These are phyloP conservation scores for Saccharomycopsis vini DNA, from an alignment of 805 yeast genomes.

Conservation along the genomic window DNA sequence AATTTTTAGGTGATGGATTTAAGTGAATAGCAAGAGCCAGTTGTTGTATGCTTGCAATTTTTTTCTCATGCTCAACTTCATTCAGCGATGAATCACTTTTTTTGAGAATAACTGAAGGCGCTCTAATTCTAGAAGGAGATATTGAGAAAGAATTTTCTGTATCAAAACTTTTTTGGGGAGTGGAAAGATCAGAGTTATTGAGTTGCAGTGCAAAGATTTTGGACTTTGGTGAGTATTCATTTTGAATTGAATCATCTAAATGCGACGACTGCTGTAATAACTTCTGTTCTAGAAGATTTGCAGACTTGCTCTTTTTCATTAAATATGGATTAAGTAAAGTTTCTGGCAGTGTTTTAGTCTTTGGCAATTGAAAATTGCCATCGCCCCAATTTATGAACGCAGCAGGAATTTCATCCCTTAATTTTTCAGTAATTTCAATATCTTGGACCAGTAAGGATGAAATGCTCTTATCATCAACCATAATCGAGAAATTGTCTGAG, in stretches of 20 bases:
- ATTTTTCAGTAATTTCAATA: slow-evolving; percentile 4
- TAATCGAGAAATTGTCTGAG: too few species aligned
- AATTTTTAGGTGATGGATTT: background rate
- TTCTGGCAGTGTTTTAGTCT: background rate
- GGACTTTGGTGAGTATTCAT: background rate
- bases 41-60: background rate
- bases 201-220: too few species aligned
- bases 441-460: background rate
- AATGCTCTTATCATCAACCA: background rate
- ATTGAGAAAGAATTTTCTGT: background rate
- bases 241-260: background rate
- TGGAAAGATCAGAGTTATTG: too few species aligned
- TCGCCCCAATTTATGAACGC: slow-evolving; percentile 5
- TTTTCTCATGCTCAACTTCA: background rate
- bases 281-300: background rate
- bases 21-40: slow-evolving; percentile 1
- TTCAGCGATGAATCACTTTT: slow-evolving; percentile 2
- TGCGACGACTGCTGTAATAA: too few species aligned
- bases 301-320: background rate
- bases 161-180: background rate
- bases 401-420: slow-evolving; percentile 6
- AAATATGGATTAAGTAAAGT: background rate
- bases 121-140: slow-evolving; percentile 4
- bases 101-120: slow-evolving; percentile 5
- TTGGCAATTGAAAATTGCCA: background rate